Evolutionary conservation across 2,329 filamentous ascomycete species (phyloP).

Genomic region (Talaromyces sp.): DNA sequence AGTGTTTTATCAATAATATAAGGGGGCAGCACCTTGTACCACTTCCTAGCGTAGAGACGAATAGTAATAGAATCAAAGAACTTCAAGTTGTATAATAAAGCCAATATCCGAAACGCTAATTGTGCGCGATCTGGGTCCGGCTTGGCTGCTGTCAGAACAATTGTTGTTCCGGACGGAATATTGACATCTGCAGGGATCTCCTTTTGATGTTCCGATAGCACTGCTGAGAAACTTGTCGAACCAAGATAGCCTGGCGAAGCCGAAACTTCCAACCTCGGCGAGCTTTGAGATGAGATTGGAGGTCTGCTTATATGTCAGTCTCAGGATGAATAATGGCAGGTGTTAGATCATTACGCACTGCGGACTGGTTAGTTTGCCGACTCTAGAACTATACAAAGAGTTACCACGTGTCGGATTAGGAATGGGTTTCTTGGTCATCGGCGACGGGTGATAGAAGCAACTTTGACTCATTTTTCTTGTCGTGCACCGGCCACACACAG

Average conservation of each 20-base stretch:
- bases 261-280: slow-evolving; percentile 21
- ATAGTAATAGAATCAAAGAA: slow-evolving; percentile 26
- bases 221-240: slow-evolving; percentile 34
- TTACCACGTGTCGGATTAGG: slow-evolving; percentile 18
- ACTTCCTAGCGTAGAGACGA: slow-evolving; percentile 25
- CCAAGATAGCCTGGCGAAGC: slow-evolving; percentile 33
- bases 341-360: no score
- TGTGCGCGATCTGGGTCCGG: slow-evolving; percentile 29
- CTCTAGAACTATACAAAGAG: slow-evolving; percentile 18
- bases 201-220: slow-evolving; percentile 32
- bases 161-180: slow-evolving; percentile 16
- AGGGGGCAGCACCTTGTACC: slow-evolving; percentile 25
- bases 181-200: slow-evolving; percentile 33
- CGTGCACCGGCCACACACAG: slow-evolving; percentile 24
- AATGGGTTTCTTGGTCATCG: slow-evolving; percentile 33
- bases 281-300: neutral
- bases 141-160: slow-evolving; percentile 16
- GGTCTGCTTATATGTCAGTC: no score
- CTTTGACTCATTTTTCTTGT: slow-evolving; percentile 28
- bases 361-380: slow-evolving; percentile 9
- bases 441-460: slow-evolving; percentile 39
- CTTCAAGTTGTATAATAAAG: slow-evolving; percentile 27
- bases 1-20: slow-evolving; percentile 28
- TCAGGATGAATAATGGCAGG: no score
- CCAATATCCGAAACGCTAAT: slow-evolving; percentile 29